Evolutionary conservation across 176 grass and related monocot genomes (phyloP).

Genomic region (barley (Hordeum vulgare)): DNA sequence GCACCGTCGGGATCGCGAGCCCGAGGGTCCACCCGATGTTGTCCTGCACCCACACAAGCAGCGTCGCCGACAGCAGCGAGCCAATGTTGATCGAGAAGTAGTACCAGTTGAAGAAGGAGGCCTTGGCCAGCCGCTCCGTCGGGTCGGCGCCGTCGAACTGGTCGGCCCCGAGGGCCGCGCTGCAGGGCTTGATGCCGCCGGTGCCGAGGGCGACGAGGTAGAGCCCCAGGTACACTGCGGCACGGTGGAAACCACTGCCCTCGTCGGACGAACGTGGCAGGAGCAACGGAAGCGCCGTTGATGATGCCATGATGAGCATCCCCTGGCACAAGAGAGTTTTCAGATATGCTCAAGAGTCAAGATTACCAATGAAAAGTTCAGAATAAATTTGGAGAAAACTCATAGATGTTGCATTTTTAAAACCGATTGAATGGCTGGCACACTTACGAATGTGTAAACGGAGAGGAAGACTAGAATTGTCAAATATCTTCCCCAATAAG

Average conservation of each 20-base stretch:
- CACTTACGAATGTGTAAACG: not conserved
- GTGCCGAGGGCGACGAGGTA: not conserved
- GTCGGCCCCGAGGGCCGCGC: not conserved
- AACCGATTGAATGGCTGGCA: not conserved
- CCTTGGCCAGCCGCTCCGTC: not conserved
- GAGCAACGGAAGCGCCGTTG: not conserved
- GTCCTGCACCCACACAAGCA: not conserved
- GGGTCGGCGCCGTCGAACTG: not conserved
- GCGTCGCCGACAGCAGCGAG: not conserved
- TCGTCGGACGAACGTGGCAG: not conserved
- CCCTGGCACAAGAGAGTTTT: not conserved
- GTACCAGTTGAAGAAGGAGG: conserved; percentile 3
- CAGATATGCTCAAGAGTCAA: not conserved
- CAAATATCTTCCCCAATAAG: conserved; percentile 16
- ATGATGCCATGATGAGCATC: not conserved
- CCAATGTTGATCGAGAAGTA: not conserved
- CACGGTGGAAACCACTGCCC: not conserved
- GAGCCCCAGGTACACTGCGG: not conserved
- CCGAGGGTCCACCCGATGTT: not conserved
- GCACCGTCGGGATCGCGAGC: not conserved
- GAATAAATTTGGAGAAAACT: not conserved
- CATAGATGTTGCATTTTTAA: no score
- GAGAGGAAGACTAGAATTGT: not conserved
- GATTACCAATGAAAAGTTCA: no score
- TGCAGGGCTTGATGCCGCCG: not conserved